These are phyloP conservation scores for Amylocystis lapponica DNA, from an alignment of 768 basidiomycete genomes.

Conservation along the genomic window DNA sequence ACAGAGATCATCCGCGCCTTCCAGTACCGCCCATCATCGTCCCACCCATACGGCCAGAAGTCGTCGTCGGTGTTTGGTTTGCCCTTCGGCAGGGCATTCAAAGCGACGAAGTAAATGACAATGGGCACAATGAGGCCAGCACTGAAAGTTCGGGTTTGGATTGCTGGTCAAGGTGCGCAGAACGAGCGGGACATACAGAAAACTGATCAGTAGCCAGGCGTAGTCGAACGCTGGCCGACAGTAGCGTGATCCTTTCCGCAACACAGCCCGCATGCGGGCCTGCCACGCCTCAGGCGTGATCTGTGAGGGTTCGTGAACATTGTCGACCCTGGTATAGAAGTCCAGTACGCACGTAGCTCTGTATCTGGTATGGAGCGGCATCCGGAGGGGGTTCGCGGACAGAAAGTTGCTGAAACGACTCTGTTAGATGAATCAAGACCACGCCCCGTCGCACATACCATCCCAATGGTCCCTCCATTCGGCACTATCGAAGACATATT, in stretches of 20 bases:
- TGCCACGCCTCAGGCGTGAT: slow-evolving; percentile 41
- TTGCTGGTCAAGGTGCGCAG: background rate
- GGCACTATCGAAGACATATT: background rate
- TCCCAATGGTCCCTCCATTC: background rate
- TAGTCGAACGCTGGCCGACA: slow-evolving; percentile 41
- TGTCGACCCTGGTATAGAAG: background rate
- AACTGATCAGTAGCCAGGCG: slow-evolving; percentile 31
- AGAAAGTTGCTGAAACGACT: slow-evolving; percentile 11
- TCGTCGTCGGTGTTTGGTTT: slow-evolving; percentile 2
- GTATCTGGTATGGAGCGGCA: slow-evolving; percentile 24
- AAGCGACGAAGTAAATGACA: slow-evolving; percentile 30
- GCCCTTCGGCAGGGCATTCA: slow-evolving; percentile 20
- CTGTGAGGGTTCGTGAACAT: slow-evolving; percentile 22
- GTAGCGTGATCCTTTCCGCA: slow-evolving; percentile 32
- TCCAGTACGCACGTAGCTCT: slow-evolving; percentile 26
- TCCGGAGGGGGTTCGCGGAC: slow-evolving; percentile 13
- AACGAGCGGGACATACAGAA: slow-evolving; percentile 31
- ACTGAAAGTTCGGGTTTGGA: slow-evolving; percentile 27
- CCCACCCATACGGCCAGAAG: background rate
- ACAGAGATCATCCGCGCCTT: slow-evolving; percentile 33
- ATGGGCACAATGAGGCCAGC: slow-evolving; percentile 35
- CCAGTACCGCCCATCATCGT: slow-evolving; percentile 20
- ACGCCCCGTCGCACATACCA: background rate
- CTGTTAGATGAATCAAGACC: no score
- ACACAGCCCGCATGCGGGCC: slow-evolving; percentile 33